Evolutionary conservation across 2,329 filamentous ascomycete species (phyloP).

Genomic region (Epichloe bromicola): DNA sequence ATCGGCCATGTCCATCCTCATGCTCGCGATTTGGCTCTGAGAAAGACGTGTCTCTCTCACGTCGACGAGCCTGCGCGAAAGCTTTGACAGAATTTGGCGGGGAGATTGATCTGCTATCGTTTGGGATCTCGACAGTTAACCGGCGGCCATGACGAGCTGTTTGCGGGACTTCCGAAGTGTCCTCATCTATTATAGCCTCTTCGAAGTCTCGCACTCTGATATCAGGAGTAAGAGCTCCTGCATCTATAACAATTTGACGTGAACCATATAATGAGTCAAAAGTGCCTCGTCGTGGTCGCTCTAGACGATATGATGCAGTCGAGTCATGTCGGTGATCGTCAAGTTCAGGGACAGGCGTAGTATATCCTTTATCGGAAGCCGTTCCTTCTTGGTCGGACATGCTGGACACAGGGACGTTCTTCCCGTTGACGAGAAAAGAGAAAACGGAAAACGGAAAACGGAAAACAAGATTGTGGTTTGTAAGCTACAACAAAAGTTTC

Average conservation of each 20-base stretch:
- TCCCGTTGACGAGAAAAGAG: background rate
- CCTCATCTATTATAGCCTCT: slow-evolving; percentile 63
- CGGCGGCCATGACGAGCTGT: slow-evolving; percentile 34
- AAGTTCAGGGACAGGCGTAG: slow-evolving; percentile 64
- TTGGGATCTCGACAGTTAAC: slow-evolving; percentile 41
- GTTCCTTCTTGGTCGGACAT: slow-evolving; percentile 58
- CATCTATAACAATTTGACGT: slow-evolving; percentile 30
- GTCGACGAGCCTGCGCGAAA: slow-evolving; percentile 80
- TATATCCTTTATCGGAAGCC: slow-evolving; percentile 49
- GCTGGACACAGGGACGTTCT: slow-evolving; percentile 13
- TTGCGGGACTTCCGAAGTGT: slow-evolving; percentile 45
- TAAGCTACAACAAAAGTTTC: background rate
- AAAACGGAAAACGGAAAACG: background rate
- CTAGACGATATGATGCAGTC: slow-evolving; percentile 44
- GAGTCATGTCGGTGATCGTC: slow-evolving; percentile 74
- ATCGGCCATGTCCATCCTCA: slow-evolving; percentile 47
- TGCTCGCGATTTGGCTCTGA: slow-evolving; percentile 32
- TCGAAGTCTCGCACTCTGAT: slow-evolving; percentile 67
- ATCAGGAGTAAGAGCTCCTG: slow-evolving; percentile 16
- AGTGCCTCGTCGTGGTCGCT: slow-evolving; percentile 55
- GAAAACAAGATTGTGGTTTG: background rate
- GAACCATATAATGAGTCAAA: slow-evolving; percentile 56
- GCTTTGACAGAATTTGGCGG: slow-evolving; percentile 96
- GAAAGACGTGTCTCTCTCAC: slow-evolving; percentile 58
- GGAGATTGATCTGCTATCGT: slow-evolving; percentile 57